Conservation (phyloP, 495 filamentous ascomycete species). For the Penicillium goetzii region DNA sequence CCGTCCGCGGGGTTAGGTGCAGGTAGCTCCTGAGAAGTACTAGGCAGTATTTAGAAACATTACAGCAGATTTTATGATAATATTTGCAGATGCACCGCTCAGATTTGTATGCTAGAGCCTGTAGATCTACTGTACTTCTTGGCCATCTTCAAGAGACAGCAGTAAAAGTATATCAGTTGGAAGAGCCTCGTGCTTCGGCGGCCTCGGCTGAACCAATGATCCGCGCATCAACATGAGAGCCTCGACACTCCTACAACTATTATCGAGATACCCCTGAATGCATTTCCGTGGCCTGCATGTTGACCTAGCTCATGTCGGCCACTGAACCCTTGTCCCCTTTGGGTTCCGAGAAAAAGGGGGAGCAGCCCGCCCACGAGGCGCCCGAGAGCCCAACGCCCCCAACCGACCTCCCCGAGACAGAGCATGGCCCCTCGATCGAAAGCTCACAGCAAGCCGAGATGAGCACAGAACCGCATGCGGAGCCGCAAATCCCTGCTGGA, state of each 20-base stretch:
- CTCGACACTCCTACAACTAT: slow-evolving; percentile 21
- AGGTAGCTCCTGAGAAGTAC: neutral
- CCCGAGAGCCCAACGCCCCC: slow-evolving; percentile 17
- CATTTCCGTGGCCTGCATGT: slow-evolving; percentile 57
- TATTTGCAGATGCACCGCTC: neutral
- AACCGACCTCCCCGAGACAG: slow-evolving; percentile 25
- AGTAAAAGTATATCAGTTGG: neutral
- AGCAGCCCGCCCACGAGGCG: slow-evolving; percentile 24
- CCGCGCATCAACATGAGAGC: slow-evolving; percentile 34
- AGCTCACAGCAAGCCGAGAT: slow-evolving; percentile 21
- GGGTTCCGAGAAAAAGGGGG: slow-evolving; percentile 35
- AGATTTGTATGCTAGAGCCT: neutral
- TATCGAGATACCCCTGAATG: slow-evolving; percentile 31
- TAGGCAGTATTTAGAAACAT: neutral
- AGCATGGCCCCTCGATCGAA: slow-evolving; percentile 30
- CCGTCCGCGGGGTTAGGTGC: neutral
- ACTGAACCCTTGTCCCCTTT: slow-evolving; percentile 33
- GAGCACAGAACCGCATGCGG: slow-evolving; percentile 17
- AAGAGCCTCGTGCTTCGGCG: slow-evolving; percentile 6
- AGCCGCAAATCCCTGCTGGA: slow-evolving; percentile 8
- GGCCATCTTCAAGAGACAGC: too few species aligned
- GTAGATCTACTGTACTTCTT: neutral
- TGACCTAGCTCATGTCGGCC: slow-evolving; percentile 45
- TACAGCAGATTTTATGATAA: neutral
- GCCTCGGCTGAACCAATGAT: slow-evolving; percentile 35